Percentiles rank a stretch among this genome's conserved stretches.
These are phyloP conservation scores for Cryoendolithus antarcticus DNA, from an alignment of 2,329 filamentous ascomycete genomes.

Conservation along the genomic window DNA sequence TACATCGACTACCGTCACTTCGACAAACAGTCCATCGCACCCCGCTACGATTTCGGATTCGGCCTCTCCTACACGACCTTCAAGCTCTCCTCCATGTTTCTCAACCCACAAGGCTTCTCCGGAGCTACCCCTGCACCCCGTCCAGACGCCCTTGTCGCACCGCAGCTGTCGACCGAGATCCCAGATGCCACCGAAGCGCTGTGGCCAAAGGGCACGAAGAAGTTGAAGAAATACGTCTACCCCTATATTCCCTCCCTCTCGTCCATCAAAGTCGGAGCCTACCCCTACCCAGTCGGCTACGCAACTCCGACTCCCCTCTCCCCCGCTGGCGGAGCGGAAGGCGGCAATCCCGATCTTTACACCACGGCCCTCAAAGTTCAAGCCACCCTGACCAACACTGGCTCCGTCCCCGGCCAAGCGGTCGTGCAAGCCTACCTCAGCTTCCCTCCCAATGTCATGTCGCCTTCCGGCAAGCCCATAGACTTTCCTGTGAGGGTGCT, in stretches of 20 bases:
- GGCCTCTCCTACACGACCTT: constrained; percentile 75
- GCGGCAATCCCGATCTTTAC: constrained; percentile 56
- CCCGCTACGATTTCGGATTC: constrained; percentile 76
- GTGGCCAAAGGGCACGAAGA: constrained; percentile 48
- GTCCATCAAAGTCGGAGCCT: constrained; percentile 29
- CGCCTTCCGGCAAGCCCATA: constrained; percentile 13
- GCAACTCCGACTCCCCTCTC: constrained; percentile 38
- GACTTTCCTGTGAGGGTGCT: constrained; percentile 37
- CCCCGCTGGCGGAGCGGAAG: constrained; percentile 54
- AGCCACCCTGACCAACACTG: constrained; percentile 50
- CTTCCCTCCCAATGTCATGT: constrained; percentile 23
- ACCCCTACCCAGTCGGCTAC: constrained; percentile 46
- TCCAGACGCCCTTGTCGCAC: constrained; percentile 32
- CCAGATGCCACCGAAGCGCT: constrained; percentile 46
- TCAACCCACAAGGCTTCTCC: constrained; percentile 28
- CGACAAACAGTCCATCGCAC: constrained; percentile 60
- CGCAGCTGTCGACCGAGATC: constrained; percentile 42
- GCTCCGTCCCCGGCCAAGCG: constrained; percentile 37
- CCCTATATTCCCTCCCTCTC: constrained; percentile 51
- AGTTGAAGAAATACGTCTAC: constrained; percentile 59
- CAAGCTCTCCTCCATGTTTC: constrained; percentile 42
- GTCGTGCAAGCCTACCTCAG: constrained; percentile 48
- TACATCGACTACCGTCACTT: constrained; percentile 88
- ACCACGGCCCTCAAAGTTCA: constrained; percentile 38
- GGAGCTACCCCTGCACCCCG: constrained; percentile 24